Evolutionary conservation across 2,329 filamentous ascomycete genomes (phyloP), one percentile per base, ranked within the genome.

Genomic region (Xylaria sp.): DNA sequence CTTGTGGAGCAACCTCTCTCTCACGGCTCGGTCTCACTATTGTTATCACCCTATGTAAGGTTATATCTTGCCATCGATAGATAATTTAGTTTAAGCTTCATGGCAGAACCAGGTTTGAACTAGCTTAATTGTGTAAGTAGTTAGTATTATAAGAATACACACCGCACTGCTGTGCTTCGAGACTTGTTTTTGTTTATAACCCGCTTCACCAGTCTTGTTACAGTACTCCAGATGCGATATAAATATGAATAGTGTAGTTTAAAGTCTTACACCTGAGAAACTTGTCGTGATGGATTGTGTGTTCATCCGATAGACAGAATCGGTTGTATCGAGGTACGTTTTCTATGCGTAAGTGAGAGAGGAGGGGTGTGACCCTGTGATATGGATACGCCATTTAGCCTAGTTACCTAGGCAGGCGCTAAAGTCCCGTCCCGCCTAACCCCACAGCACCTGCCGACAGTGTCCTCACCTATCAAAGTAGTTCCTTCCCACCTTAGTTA

Each of bases 401-500:
- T 2, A 51, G 13, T 42, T 16, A 42, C 40, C 40, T 2, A 51
- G 13, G 25, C 27, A 47, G 3, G 18, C 6, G 10, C 44, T 23
- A 9, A 47, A 5, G 8, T 47, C 21, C n/a, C 16, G 16, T 44
- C 51, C 29, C 51, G 9, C 16, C 51, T 35, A n/a, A 35, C 60
- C 50, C 60, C 51, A 47, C n/a, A 37, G 29, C 29, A 9, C 51
- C 9, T 42, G n/a, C 23, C 16, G 5, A 18, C 40, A 5, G 18
- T 18, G 25, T 12, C 21, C 18, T 18, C 5, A 5, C 44, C 21
- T 48, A 48, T 48, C 44, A 48, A 23, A 48, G 40, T n/a, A 44
- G n/a, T 23, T 47, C n/a, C 42, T 13, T 42, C 21, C 55, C 62
- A 51, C 53, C 44, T 44, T 42, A 50, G 35, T 40, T 1, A 40